These are phyloP conservation scores for Gonium pectorale DNA, from an alignment of 139 green algal species.

Conservation along the genomic window DNA sequence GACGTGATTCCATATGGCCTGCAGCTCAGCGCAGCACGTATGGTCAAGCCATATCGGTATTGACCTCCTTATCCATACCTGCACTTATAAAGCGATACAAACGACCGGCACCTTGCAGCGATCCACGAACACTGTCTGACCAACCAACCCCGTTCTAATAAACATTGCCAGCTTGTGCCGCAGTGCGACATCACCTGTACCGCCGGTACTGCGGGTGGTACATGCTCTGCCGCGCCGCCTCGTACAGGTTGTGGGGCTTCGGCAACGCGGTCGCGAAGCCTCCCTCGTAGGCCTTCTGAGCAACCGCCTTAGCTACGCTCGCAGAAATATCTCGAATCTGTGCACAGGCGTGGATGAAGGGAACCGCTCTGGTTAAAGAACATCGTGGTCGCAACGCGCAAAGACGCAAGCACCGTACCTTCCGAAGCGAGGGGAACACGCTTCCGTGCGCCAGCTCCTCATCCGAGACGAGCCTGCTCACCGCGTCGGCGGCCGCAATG, in stretches of 20 bases:
- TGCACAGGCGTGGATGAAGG: neutral
- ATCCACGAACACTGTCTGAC: too few relatives aligned
- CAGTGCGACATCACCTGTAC: conserved; percentile 72
- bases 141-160: too few relatives aligned
- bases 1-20: too few relatives aligned
- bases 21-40: too few relatives aligned
- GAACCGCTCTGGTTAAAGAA: neutral
- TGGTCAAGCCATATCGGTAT: too few relatives aligned
- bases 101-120: too few relatives aligned
- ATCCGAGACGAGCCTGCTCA: conserved; percentile 77
- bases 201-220: conserved; percentile 79
- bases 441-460: conserved; percentile 69
- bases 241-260: conserved; percentile 83
- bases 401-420: conserved; percentile 66
- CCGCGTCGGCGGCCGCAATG: conserved; percentile 80
- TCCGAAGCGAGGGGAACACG: conserved; percentile 74
- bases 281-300: conserved; percentile 80
- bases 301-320: conserved; percentile 77
- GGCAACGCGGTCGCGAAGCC: conserved; percentile 87
- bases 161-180: too few relatives aligned
- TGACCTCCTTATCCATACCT: too few relatives aligned
- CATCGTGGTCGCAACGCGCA: neutral
- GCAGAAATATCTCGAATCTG: conserved; percentile 68
- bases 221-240: conserved; percentile 67
- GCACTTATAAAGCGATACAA: too few relatives aligned